Evolutionary conservation across 2,329 filamentous ascomycete species (phyloP).

Genomic region (Blastomyces parvus): DNA sequence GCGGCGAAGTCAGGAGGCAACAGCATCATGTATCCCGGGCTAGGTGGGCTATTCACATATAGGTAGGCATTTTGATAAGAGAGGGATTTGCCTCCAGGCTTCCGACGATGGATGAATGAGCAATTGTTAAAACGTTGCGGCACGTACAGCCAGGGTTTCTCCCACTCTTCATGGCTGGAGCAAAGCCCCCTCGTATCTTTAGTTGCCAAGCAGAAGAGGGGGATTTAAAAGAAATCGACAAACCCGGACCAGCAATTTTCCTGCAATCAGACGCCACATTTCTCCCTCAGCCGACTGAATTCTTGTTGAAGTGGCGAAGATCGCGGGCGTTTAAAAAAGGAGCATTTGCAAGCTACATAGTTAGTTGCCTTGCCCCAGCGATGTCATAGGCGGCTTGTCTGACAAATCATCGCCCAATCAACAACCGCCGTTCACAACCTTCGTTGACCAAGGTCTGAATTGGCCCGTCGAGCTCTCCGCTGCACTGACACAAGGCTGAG

Average conservation of each 20-base stretch:
- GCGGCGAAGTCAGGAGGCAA: too few species aligned
- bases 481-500: constrained; percentile 3
- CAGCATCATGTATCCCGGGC: too few species aligned
- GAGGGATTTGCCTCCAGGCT: not conserved
- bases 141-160: not conserved
- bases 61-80: not conserved
- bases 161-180: not conserved
- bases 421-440: not conserved
- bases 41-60: too few species aligned
- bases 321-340: not conserved
- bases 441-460: constrained; percentile 3
- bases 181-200: not conserved
- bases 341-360: not conserved
- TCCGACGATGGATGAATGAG: not conserved
- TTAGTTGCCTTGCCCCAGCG: not conserved
- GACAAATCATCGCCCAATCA: constrained; percentile 1
- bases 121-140: not conserved
- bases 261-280: not conserved
- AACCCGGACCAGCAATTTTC: not conserved
- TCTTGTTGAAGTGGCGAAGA: not conserved
- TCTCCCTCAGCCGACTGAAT: not conserved
- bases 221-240: not conserved
- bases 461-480: not conserved
- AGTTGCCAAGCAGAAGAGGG: not conserved
- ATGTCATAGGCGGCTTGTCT: not conserved